Evolutionary conservation across 192 early-diverging fungal genomes (phyloP).

Genomic region (Backusella westeae): DNA sequence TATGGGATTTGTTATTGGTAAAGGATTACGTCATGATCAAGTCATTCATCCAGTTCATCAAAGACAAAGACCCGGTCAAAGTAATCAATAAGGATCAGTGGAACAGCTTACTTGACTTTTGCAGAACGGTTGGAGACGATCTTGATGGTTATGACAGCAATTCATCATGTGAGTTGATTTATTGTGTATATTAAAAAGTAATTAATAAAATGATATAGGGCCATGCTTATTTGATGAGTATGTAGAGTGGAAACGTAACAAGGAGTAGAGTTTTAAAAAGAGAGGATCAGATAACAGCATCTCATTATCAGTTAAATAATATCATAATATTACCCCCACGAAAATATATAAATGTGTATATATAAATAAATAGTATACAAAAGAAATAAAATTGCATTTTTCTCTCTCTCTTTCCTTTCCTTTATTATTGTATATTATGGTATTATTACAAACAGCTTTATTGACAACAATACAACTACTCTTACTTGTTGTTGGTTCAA

Average conservation of each 20-base stretch:
- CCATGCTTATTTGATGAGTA: slow-evolving; percentile 29
- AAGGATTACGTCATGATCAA: slow-evolving; percentile 11
- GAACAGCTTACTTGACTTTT: slow-evolving; percentile 26
- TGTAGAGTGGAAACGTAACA: slow-evolving; percentile 21
- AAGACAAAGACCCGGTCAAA: slow-evolving; percentile 18
- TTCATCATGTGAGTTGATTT: slow-evolving; percentile 29
- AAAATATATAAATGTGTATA: background rate
- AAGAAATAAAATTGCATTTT: background rate
- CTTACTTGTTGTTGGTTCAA: background rate
- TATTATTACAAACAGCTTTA: background rate
- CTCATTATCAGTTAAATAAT: background rate
- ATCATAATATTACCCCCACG: background rate
- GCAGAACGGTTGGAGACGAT: slow-evolving; percentile 10
- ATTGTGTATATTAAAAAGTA: no score
- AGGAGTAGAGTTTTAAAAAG: background rate
- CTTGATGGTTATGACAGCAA: slow-evolving; percentile 20
- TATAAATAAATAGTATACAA: background rate
- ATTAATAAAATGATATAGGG: background rate
- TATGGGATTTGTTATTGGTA: slow-evolving; percentile 23
- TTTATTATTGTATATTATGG: background rate
- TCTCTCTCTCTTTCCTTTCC: background rate
- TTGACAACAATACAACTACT: slow-evolving; percentile 1
- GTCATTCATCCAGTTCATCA: slow-evolving; percentile 18
- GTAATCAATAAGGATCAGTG: slow-evolving; percentile 37
- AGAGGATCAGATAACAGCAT: background rate